Base-by-base conservation (phyloP, 75 land plant genomes). In the Azolla pinnata region DNA sequence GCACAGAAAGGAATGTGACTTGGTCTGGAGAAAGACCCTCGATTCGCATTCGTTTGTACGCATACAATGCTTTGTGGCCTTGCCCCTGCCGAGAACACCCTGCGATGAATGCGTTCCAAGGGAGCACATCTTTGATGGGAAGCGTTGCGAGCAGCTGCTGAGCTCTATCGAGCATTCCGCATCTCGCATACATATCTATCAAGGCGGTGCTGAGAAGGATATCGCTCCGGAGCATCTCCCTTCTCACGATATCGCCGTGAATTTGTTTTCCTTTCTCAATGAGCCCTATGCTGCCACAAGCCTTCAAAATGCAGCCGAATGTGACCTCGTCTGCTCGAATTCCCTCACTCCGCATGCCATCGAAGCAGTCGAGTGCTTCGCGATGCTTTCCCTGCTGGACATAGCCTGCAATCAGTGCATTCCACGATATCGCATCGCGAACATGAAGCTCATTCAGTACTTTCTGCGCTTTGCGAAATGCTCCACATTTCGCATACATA, bases 401-500 rank as follows among this genome's bases (percentile, higher is more conserved):
- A 49, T 29, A 51, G 33, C 58, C 56, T 45, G 34, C 59, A 16
- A 70, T 62, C 67, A 70, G 61, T 14, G 60, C 61, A 45, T 63
- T 70, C 59, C 57, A 70, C 33, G 56, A 33, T 16, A 64, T 67
- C 1, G 44, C 45, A 4, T 46, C 61, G 19, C 20, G 23, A 23
- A 33, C 9, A 5, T 28, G 57, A 52, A 70, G 51, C 33, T 33
- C 33, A 21, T 63, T 60, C 18, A 70, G 63, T 50, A 70, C 58
- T 2, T 31, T 31, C 51, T 25, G 54, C 1, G 72, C 66, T 54
- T n/a, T 25, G 16, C 10, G 16, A 31, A 70, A 5, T 14, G 40
- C 59, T 5, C 72, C 67, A 26, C 67, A 63, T 33, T 63, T 70
- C 27, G 45, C 72, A 57, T 62, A 70, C 66, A 70, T 62, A 57